Conservation (phyloP, 2,329 filamentous ascomycete genomes). For the Lithohypha guttulata region DNA sequence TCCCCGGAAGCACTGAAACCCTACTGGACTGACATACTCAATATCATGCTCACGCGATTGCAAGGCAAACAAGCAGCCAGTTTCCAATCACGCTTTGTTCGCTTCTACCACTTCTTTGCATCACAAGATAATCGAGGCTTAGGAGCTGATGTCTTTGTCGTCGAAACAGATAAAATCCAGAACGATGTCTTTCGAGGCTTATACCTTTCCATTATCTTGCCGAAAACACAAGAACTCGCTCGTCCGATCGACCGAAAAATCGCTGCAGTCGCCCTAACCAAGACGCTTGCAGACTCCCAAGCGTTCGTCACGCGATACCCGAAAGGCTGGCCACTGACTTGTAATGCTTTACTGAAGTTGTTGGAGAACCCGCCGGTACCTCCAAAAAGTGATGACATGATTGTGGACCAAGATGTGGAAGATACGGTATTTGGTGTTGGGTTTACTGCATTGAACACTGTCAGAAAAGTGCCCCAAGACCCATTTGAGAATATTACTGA, state of each 20-base stretch:
- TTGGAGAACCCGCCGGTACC: constrained; percentile 77
- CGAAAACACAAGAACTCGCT: constrained; percentile 77
- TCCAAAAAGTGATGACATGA: constrained; percentile 60
- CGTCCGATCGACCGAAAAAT: constrained; percentile 85
- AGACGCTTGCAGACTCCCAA: constrained; percentile 75
- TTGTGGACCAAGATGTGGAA: constrained; percentile 83
- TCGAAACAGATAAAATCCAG: constrained; percentile 71
- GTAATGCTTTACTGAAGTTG: constrained; percentile 77
- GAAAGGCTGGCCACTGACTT: constrained; percentile 86
- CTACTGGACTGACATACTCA: constrained; percentile 71
- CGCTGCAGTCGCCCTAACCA: constrained; percentile 85
- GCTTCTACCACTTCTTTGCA: constrained; percentile 88
- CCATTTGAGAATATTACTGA: constrained; percentile 82
- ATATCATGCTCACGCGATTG: constrained; percentile 65
- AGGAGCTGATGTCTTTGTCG: constrained; percentile 85
- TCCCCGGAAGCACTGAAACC: constrained; percentile 56
- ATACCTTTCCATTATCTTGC: constrained; percentile 78
- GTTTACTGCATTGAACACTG: constrained; percentile 87
- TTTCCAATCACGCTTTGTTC: constrained; percentile 76
- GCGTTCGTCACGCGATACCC: constrained; percentile 72
- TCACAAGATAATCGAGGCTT: constrained; percentile 70
- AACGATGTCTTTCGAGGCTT: constrained; percentile 42
- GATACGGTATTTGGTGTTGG: constrained; percentile 91
- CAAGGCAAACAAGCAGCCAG: constrained; percentile 68
- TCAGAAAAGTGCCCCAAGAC: constrained; percentile 62